Conservation (phyloP, 345 rosid species). For the Ceriops zippeliana region DNA sequence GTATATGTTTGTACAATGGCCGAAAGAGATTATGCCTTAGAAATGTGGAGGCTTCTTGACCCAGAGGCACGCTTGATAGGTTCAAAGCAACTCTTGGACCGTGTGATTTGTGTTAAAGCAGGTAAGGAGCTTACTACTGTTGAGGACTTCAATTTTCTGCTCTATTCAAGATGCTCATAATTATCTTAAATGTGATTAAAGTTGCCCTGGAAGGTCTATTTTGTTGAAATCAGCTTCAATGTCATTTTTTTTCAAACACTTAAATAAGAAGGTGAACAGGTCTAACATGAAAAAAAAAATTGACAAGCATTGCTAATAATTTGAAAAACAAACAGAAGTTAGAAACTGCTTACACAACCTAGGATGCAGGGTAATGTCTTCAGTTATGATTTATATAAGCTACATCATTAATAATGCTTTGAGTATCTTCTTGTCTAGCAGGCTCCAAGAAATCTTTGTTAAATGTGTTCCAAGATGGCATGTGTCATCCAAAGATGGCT, state of each 20-base stretch:
- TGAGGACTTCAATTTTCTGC: background rate
- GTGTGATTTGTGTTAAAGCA: slow-evolving; percentile 90
- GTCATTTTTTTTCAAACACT: slow-evolving; percentile 2
- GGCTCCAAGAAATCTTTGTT: slow-evolving; percentile 81
- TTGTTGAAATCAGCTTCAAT: background rate
- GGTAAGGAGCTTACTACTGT: slow-evolving; percentile 39
- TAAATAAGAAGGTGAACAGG: background rate
- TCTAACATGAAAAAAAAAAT: background rate
- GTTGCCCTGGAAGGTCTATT: background rate
- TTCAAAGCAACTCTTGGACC: slow-evolving; percentile 68
- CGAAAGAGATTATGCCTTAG: slow-evolving; percentile 98
- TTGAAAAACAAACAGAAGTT: background rate
- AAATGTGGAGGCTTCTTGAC: slow-evolving; percentile 99
- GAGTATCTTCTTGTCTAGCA: slow-evolving; percentile 27
- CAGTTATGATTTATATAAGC: no score
- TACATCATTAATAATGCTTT: background rate
- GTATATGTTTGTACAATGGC: slow-evolving; percentile 99
- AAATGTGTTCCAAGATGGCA: slow-evolving; percentile 79
- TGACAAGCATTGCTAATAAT: background rate
- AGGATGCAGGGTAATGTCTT: no score
- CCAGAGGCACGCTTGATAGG: slow-evolving; percentile 76
- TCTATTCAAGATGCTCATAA: slow-evolving; percentile 1
- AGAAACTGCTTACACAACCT: background rate
- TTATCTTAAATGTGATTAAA: background rate
- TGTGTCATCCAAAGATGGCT: slow-evolving; percentile 98